Evolutionary conservation across 108 stramenopile genomes (phyloP).

Genomic region (Cylindrotheca closterium): DNA sequence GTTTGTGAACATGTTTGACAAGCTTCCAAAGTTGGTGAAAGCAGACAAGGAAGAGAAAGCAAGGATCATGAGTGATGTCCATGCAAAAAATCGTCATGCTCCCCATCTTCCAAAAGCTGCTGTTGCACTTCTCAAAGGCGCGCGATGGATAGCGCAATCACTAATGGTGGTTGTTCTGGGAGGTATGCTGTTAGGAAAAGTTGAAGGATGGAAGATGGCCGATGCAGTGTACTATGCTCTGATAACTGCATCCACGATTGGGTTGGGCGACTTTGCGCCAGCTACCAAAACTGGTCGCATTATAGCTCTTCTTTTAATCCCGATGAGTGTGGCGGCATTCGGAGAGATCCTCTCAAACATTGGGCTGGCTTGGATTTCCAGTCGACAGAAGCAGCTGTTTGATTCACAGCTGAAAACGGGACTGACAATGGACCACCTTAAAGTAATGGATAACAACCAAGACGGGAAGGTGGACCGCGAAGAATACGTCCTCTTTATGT

Average conservation of each 20-base stretch:
- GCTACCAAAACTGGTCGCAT: constrained; percentile 23
- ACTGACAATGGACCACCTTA: constrained; percentile 41
- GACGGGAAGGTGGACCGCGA: constrained; percentile 49
- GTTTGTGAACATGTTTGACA: constrained; percentile 18
- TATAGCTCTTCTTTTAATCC: constrained; percentile 46
- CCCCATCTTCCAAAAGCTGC: not conserved
- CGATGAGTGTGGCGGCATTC: constrained; percentile 46
- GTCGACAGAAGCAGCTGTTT: constrained; percentile 29
- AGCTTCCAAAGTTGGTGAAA: constrained; percentile 7
- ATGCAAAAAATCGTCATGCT: not conserved
- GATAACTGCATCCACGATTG: constrained; percentile 52
- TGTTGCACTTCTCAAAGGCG: constrained; percentile 1
- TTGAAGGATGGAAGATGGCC: constrained; percentile 40
- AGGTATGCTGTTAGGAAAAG: constrained; percentile 22
- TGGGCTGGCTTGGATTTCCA: constrained; percentile 27
- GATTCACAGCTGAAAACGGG: constrained; percentile 16
- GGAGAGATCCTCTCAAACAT: constrained; percentile 47
- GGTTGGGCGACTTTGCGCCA: constrained; percentile 60
- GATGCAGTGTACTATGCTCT: constrained; percentile 45
- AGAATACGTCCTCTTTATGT: constrained; percentile 65
- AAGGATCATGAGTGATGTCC: not conserved
- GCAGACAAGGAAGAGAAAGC: not conserved
- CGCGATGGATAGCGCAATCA: constrained; percentile 2
- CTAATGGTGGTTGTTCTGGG: constrained; percentile 18
- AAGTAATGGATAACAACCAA: constrained; percentile 44